Base-by-base conservation (phyloP, 495 filamentous ascomycete species). In the Tuber magnatum region DNA sequence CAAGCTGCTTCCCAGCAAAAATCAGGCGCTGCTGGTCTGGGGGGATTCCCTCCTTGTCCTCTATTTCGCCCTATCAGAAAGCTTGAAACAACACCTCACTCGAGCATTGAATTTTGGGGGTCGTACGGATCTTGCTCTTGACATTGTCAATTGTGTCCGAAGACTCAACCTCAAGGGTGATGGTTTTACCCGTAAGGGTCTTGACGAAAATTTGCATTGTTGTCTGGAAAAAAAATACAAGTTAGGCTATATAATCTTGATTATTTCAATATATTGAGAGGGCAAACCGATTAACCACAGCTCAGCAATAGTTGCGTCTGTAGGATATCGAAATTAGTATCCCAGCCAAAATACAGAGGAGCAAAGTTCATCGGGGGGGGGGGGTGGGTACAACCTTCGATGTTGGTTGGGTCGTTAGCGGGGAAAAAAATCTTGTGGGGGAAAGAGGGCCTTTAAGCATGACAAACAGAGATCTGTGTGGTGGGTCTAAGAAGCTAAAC, bases 131-230 rank as follows among this genome's bases (percentile, higher is more conserved):
- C 86, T 93, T 82, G 87, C 92, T 92, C 90, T 99, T 99, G 88
- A 99, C 95, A 92, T 97, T 98, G 90, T 98, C 96, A 86, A 99
- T 98, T 83, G 94, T 98, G 87, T 99, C 96, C 83, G 90, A 93
- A 76, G 94, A 97, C 92, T 98, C 95, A 87, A 98, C 96, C 94
- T 99, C 95, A 83, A 99, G 96, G 92, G 95, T 99, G 91, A 98
- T 98, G 84, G 95, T 99, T 91, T 98, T 99, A 85, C 95, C 95
- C 92, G 96, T 98, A 78, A 99, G 94, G 93, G 95, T 98, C 89
- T 98, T 98, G 85, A 98, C 95, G 91, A 99, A 97, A 88, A 97
- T 98, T 91, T 98, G 94, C 95, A 98, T 98, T 61, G 75, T 81
- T 69, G 76, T 79, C 56, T 65, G 14, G 35, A 65, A 35, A 65